These are phyloP conservation scores for Tilletia setariae DNA, from an alignment of 1,284 basidiomycete species.

Conservation along the genomic window DNA sequence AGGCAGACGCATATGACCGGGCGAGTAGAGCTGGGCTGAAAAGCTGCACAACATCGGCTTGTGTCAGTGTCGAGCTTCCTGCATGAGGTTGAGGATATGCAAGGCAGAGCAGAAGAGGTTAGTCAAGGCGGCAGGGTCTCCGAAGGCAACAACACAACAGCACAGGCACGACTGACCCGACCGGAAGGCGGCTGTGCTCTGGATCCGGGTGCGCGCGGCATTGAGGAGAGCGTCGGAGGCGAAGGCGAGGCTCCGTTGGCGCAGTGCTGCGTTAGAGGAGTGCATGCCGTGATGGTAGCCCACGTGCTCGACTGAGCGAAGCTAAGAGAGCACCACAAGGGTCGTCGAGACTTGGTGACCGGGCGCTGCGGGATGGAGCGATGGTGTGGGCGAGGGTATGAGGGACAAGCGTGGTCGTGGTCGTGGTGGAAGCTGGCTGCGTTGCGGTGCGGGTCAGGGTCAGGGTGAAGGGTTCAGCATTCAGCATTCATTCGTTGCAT, in stretches of 20 bases:
- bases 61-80: conserved; percentile 1
- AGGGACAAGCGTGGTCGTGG: no score
- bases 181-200: neutral
- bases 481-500: no score
- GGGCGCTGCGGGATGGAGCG: no score
- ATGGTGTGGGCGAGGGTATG: no score
- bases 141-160: neutral
- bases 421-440: no score
- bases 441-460: no score
- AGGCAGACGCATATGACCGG: neutral
- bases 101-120: neutral
- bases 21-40: conserved; percentile 11
- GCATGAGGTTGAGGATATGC: neutral
- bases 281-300: neutral
- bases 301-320: neutral
- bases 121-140: neutral
- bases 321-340: neutral
- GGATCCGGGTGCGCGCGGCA: conserved; percentile 6
- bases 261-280: neutral
- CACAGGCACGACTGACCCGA: neutral
- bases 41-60: conserved; percentile 1
- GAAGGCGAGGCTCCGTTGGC: conserved; percentile 4
- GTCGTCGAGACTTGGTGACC: no score
- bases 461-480: no score
- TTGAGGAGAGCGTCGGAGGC: conserved; percentile 1